Conservation (phyloP, 805 yeast species). For the Nakazawaea laoshanensis region DNA sequence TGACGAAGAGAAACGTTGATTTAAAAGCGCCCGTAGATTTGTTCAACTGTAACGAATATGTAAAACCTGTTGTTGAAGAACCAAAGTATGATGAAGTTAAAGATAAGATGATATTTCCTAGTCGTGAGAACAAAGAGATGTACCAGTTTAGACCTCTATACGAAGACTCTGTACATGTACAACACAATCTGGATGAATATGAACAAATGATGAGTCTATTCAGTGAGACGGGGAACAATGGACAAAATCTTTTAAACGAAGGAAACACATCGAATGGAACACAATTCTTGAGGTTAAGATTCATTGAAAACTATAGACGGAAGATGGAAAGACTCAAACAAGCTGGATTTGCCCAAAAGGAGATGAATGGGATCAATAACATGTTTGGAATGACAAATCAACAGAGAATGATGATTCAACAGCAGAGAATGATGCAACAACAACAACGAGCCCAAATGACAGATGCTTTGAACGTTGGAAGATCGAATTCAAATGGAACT, state of each 20-base stretch:
- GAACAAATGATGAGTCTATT: conserved; percentile 81
- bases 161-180: conserved; percentile 50
- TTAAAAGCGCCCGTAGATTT: conserved; percentile 70
- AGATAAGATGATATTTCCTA: conserved; percentile 24
- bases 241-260: conserved; percentile 25
- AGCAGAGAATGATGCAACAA: conserved; percentile 11
- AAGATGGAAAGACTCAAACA: conserved; percentile 49
- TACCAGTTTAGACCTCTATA: conserved; percentile 34
- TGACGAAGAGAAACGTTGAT: conserved; percentile 72
- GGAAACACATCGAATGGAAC: conserved; percentile 31
- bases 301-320: conserved; percentile 79
- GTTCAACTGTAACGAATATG: conserved; percentile 36
- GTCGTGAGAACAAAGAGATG: conserved; percentile 25
- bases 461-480: conserved; percentile 6
- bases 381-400: conserved; percentile 10
- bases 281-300: conserved; percentile 80
- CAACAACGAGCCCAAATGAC: conserved; percentile 9
- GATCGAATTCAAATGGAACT: conserved; percentile 1
- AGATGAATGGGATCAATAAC: conserved; percentile 5
- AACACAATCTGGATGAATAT: conserved; percentile 66
- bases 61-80: conserved; percentile 37
- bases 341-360: conserved; percentile 23
- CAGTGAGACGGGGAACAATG: conserved; percentile 36
- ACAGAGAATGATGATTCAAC: conserved; percentile 10
- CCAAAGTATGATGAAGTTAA: conserved; percentile 28